Base-by-base conservation (phyloP, 1,139 yeast species). In the Sugiyamaella neomexicana region DNA sequence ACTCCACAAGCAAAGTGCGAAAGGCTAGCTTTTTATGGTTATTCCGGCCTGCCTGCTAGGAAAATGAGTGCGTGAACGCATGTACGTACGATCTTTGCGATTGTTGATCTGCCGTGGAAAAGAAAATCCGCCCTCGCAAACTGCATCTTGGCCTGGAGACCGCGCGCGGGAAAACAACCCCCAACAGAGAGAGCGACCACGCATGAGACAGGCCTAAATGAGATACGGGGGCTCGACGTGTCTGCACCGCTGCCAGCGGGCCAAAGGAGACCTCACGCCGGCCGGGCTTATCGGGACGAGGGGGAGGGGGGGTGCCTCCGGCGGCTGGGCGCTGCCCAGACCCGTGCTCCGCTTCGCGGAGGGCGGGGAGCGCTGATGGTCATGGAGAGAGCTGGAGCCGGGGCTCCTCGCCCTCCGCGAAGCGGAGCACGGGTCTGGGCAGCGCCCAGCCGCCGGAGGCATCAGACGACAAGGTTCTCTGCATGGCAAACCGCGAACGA, bases 21-120 rank as follows among this genome's bases (percentile, higher is more conserved):
- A 38, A 15, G 8, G 41, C 25, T 16, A 38, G 41, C 25, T 38
- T 38, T 38, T 38, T 38, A 38, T 38, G 41, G 39, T 29, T 29
- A 12, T 34, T 34, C 38, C 38, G 15, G 12, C 13, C 38, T 16
- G 38, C 25, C 25, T 20, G 25, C n/a, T n/a, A 5, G 25, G 25
- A 5, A 20, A 20, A 20, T 20, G 25, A 20, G 25, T 20, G 5
- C 25, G 5, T 3, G 25, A 5, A 20, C 25, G 25, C 25, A 12
- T 12, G 34, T 29, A 29, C 34, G 34, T 29, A 7, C 34, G 38
- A 34, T n/a, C 16, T 16, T 34, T 34, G 38, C 38, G 38, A 34
- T 34, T 34, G 38, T n/a, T n/a, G 38, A 13, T 34, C 16, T 4
- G 25, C 25, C 25, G 25, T 20, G 25, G 5, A n/a, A 34, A n/a